These are phyloP conservation scores for Ceratonia siliqua DNA, from an alignment of 306 rosid species.

Conservation along the genomic window DNA sequence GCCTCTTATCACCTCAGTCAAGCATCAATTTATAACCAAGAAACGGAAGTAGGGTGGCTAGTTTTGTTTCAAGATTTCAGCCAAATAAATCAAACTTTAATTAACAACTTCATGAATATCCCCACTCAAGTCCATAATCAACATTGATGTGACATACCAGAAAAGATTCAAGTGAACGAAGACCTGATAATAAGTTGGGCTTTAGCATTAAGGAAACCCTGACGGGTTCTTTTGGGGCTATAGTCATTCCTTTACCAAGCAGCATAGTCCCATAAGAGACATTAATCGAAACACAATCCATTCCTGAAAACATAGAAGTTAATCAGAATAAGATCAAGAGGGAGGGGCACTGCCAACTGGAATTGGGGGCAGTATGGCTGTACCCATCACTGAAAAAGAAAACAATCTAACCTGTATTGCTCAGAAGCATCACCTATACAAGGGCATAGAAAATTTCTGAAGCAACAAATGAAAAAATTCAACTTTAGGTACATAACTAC, in stretches of 20 bases:
- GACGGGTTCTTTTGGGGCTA: constrained; percentile 28
- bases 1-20: background rate
- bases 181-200: constrained; percentile 35
- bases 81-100: constrained; percentile 1
- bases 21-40: background rate
- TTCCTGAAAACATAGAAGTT: constrained; percentile 31
- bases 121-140: background rate
- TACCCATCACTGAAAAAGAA: background rate
- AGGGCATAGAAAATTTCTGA: background rate
- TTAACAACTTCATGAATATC: background rate
- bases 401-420: background rate
- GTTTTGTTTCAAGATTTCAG: background rate
- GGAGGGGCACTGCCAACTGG: background rate
- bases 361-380: no score
- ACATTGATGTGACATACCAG: constrained; percentile 46
- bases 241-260: constrained; percentile 37
- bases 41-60: background rate
- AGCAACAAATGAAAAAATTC: no score
- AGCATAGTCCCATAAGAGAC: constrained; percentile 32
- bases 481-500: no score
- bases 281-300: constrained; percentile 27
- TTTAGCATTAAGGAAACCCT: constrained; percentile 37
- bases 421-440: background rate
- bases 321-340: background rate
- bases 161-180: constrained; percentile 53